Base-by-base conservation (phyloP, 768 basidiomycete genomes). In the Mycena metata region DNA sequence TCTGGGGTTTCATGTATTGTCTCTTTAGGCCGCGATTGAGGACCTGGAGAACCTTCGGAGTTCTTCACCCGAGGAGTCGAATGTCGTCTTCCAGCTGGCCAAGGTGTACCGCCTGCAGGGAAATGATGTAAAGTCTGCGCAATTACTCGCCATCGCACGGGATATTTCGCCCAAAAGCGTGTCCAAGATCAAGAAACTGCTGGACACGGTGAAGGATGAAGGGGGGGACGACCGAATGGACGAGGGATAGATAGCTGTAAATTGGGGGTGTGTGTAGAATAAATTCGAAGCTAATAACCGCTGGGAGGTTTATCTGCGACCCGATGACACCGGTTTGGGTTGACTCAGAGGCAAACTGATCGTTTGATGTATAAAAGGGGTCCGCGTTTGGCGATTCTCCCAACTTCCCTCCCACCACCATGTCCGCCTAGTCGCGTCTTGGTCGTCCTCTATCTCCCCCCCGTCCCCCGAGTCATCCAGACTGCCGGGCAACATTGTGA, bases 11-110 rank as follows among this genome's bases (percentile, higher is more conserved):
- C 69, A 67, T 70, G 62, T 64, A 61, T 76, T 76, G 71, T 75
- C 73, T 66, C 69, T 70, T n/a, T 82, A 98, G 96, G 83, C 84
- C 47, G 96, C 97, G 21, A 86, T 95, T 49, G 78, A 86, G 67
- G 94, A 96, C 78, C 86, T 99, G 76, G 90, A 95, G 80, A 83
- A 84, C 67, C 87, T 99, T 59, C 87, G 91, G 72, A 90, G 89
- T 77, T 83, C 89, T 69, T 94, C 96, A 41, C 97, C 97, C 9
- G 95, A 96, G 76, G 98, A 99, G 83, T 92, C 96, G 60, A 98
- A 98, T 81, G 94, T 99, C 64, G 89, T 96, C 66, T 98, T 98
- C 88, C 91, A 98, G 80, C 89, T 99, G 19, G 98, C 96, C 30
- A 93, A 92, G 82, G 91, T 93, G 66, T 98, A 98, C 76, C 89